phyloP scores from a whole-genome alignment of 2,329 filamentous ascomycete species.

The Furcasterigmium sp. region DNA sequence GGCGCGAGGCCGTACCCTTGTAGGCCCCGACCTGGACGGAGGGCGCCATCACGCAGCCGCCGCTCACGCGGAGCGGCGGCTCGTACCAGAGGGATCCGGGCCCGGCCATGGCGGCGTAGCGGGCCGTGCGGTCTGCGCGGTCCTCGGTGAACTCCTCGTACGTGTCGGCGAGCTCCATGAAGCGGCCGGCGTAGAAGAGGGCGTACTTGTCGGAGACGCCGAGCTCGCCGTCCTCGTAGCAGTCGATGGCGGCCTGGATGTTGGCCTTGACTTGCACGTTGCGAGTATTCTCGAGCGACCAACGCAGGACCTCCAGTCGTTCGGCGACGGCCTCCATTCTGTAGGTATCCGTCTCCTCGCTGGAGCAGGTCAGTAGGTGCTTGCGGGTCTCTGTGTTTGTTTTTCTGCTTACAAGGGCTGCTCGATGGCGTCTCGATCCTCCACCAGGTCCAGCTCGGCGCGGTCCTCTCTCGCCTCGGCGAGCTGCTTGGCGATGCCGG shows the following conservation, averaged over 20 bases:
- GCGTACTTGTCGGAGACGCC: constrained; percentile 31
- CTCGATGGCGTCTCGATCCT: constrained; percentile 9
- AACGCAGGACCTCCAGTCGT: constrained; percentile 24
- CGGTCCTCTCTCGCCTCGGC: constrained; percentile 14
- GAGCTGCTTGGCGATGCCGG: constrained; percentile 16
- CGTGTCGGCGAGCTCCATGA: constrained; percentile 32
- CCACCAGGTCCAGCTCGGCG: constrained; percentile 16
- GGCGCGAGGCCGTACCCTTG: constrained; percentile 18
- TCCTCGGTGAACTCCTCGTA: constrained; percentile 32
- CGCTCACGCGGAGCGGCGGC: constrained; percentile 25
- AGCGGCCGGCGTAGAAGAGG: constrained; percentile 33
- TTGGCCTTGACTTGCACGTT: constrained; percentile 32
- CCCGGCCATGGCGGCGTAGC: constrained; percentile 28
- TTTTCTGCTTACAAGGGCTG: constrained; percentile 1
- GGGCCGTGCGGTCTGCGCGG: constrained; percentile 30
- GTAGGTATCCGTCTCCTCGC: constrained; percentile 15
- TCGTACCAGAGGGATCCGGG: constrained; percentile 42
- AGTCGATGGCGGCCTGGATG: constrained; percentile 34
- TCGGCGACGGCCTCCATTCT: constrained; percentile 21
- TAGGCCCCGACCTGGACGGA: constrained; percentile 18
- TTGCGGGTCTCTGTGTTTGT: constrained; percentile 23
- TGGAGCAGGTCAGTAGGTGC: constrained; percentile 12
- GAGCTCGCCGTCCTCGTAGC: constrained; percentile 34
- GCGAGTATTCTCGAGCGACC: constrained; percentile 21
- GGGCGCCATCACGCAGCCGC: constrained; percentile 7